Conservation (phyloP, 768 basidiomycete genomes). For the Amylocystis lapponica region DNA sequence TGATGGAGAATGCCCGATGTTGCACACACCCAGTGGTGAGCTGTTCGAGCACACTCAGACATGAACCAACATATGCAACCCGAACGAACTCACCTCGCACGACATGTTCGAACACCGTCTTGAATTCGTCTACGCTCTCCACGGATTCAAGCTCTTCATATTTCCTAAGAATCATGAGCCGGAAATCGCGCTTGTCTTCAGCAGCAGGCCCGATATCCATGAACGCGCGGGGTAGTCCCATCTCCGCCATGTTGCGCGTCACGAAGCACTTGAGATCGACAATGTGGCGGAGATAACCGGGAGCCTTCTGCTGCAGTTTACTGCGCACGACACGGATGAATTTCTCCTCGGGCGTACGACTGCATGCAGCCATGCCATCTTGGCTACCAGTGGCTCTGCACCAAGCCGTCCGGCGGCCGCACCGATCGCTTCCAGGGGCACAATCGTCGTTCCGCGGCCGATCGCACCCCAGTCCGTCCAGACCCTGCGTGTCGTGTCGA, state of each 20-base stretch:
- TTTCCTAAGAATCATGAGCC: conserved; percentile 13
- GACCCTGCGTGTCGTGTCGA: not conserved
- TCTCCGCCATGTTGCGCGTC: conserved; percentile 1
- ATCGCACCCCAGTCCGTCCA: not conserved
- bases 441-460: not conserved
- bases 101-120: conserved; percentile 23
- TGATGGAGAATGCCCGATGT: conserved; percentile 22
- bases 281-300: conserved; percentile 1
- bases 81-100: conserved; percentile 23
- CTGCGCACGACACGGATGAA: not conserved
- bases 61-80: not conserved
- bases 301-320: not conserved
- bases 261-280: conserved; percentile 5
- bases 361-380: conserved; percentile 5
- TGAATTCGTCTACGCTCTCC: conserved; percentile 19
- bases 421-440: not conserved
- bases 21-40: conserved; percentile 20
- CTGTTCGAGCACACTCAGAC: conserved; percentile 9
- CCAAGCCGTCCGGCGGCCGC: not conserved
- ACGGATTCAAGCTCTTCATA: conserved; percentile 21
- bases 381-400: conserved; percentile 1
- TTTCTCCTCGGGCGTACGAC: not conserved
- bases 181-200: conserved; percentile 13
- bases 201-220: not conserved
- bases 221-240: conserved; percentile 9